Evolutionary conservation across 2,329 filamentous ascomycete species (phyloP), one percentile per base, ranked within the genome.

Genomic region (Colletotrichum chlorophyti): DNA sequence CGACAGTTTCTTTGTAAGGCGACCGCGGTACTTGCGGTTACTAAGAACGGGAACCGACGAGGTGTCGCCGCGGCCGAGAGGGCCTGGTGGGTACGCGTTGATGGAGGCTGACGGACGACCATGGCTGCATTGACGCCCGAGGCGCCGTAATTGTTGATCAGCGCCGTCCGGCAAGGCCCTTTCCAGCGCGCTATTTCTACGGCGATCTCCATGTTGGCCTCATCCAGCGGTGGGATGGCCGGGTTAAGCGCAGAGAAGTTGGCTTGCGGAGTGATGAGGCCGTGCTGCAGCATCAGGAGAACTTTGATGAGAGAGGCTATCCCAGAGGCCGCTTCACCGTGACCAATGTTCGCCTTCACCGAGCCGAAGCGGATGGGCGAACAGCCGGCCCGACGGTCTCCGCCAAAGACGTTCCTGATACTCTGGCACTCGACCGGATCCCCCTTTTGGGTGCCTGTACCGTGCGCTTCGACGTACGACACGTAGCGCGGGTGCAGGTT

Each of bases 161-260:
- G 51, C 1, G 70, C 72, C n/a, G 63, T 48, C 15, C 67, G 60
- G 7, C 17, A 21, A 10, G 48, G 11, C 26, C 8, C 35, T 23
- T 14, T 21, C 48, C 35, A 42, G 9, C 15, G 10, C 10, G 19
- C 23, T 8, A 26, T 3, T 21, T 15, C 14, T 7, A 32, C 43
- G 2, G 15, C 2, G 43, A 47, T 31, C 26, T 32, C 37, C 34
- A 51, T 51, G 7, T 42, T 24, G 14, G 26, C 50, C 19, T 8
- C 41, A 15, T 53, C 50, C 5, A 26, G 29, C 7, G 35, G 32
- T 21, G 77, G 80, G 60, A 89, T 79, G 6, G 26, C 26, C 7
- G 26, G 42, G 53, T 84, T 82, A 60, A 83, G 77, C 2, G 84
- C 82, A 64, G 84, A 79, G 27, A 85, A 61, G 4, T 65, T 63